phyloP scores from a whole-genome alignment of 306 rosid species.

The Datisca glomerata region DNA sequence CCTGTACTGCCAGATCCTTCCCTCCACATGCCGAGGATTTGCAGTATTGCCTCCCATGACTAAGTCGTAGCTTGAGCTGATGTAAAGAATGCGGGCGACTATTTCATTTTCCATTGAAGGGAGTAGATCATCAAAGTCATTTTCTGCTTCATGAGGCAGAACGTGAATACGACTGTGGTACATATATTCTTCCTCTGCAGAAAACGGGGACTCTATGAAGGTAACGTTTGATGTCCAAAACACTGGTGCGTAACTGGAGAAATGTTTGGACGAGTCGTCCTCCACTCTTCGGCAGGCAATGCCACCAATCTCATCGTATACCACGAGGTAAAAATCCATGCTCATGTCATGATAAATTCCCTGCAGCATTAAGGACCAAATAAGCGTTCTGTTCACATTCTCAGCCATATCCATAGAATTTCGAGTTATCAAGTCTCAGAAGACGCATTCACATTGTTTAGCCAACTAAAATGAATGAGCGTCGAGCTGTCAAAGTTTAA shows the following conservation, averaged over 20 bases:
- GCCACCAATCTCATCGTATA: slow-evolving; percentile 85
- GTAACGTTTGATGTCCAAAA: slow-evolving; percentile 60
- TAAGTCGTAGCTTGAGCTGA: slow-evolving; percentile 63
- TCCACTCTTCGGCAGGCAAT: slow-evolving; percentile 67
- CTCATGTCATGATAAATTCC: slow-evolving; percentile 67
- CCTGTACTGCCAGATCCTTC: slow-evolving; percentile 79
- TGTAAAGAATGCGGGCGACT: slow-evolving; percentile 48
- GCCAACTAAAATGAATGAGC: too few relatives aligned
- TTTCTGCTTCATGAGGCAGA: slow-evolving; percentile 34
- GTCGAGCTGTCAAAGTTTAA: too few relatives aligned
- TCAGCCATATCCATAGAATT: too few relatives aligned
- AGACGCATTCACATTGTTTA: too few relatives aligned
- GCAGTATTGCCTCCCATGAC: slow-evolving; percentile 31
- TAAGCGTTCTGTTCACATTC: too few relatives aligned
- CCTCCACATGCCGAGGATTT: slow-evolving; percentile 51
- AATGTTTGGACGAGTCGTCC: slow-evolving; percentile 35
- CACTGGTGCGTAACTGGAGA: slow-evolving; percentile 31
- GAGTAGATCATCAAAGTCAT: slow-evolving; percentile 24
- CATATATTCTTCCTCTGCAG: slow-evolving; percentile 51
- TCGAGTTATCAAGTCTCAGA: too few relatives aligned
- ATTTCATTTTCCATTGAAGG: slow-evolving; percentile 23
- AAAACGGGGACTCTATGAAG: slow-evolving; percentile 56
- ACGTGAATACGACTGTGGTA: slow-evolving; percentile 56
- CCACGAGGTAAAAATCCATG: slow-evolving; percentile 73
- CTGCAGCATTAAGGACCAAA: slow-evolving; percentile 29